Evolutionary conservation across 352 stramenopile species (phyloP).

Genomic region (Globisporangium acanthophoron): DNA sequence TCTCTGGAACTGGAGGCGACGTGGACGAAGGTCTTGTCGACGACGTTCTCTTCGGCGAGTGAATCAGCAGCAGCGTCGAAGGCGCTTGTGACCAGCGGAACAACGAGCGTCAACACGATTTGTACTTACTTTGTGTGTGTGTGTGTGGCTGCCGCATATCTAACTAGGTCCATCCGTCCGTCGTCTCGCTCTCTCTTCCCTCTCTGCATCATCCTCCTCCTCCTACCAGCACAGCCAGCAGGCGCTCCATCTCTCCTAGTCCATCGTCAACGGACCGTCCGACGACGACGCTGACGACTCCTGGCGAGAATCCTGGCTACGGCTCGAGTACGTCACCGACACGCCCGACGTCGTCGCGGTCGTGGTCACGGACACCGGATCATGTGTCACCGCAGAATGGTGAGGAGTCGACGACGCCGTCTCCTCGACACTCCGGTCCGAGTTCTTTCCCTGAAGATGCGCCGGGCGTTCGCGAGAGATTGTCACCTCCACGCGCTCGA

Average conservation of each 20-base stretch:
- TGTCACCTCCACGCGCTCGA: constrained; percentile 74
- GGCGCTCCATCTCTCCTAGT: constrained; percentile 12
- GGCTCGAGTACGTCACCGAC: constrained; percentile 13
- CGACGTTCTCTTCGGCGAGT: constrained; percentile 11
- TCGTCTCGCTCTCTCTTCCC: not conserved
- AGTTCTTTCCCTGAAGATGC: constrained; percentile 27
- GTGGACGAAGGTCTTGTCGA: not conserved
- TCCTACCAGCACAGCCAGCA: not conserved
- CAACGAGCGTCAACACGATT: not conserved
- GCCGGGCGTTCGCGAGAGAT: constrained; percentile 65
- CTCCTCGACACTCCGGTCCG: constrained; percentile 23
- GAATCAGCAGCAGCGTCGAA: not conserved
- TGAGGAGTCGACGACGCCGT: constrained; percentile 6
- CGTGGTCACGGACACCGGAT: constrained; percentile 4
- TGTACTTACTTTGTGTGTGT: constrained; percentile 4
- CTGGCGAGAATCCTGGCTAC: constrained; percentile 24
- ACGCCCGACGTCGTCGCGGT: constrained; percentile 13
- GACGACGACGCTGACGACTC: constrained; percentile 23
- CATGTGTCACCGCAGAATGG: not conserved
- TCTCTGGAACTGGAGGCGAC: not conserved
- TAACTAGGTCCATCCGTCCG: constrained; percentile 8
- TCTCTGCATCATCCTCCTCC: not conserved
- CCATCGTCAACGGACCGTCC: constrained; percentile 25
- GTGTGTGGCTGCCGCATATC: constrained; percentile 8
- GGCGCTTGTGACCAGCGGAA: not conserved